A percentile compares a stretch with the other conserved stretches of the same genome.
Evolutionary conservation across 2,329 filamentous ascomycete species (phyloP).

Genomic region (Alternaria arbusti): DNA sequence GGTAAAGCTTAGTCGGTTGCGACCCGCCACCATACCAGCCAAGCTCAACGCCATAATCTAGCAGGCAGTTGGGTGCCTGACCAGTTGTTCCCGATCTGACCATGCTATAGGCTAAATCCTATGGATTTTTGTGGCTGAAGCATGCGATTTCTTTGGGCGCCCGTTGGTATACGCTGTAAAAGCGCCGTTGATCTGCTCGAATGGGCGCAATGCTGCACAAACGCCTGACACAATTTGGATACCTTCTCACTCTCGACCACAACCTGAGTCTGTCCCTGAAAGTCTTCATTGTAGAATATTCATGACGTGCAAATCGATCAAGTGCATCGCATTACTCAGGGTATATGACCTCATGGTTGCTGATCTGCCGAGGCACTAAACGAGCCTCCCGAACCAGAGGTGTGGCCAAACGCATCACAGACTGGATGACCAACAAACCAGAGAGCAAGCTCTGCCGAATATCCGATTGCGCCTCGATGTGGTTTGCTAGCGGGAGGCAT

Average conservation of each 20-base stretch:
- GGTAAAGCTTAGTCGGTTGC: background rate
- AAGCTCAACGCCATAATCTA: background rate
- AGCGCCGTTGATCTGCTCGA: slow-evolving; percentile 9
- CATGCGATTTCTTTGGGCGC: background rate
- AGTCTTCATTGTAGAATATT: background rate
- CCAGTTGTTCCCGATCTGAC: background rate
- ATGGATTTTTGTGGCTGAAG: background rate
- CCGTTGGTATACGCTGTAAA: background rate
- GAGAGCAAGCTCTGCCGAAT: slow-evolving; percentile 4
- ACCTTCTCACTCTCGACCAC: background rate
- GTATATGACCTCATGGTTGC: slow-evolving; percentile 15
- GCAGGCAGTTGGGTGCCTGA: background rate
- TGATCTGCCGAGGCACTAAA: slow-evolving; percentile 9
- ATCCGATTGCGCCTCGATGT: slow-evolving; percentile 16
- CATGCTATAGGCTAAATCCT: slow-evolving; percentile 1
- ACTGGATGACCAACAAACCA: slow-evolving; percentile 6
- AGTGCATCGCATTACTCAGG: background rate
- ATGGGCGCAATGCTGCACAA: background rate
- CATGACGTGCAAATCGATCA: slow-evolving; percentile 10
- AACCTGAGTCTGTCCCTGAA: background rate
- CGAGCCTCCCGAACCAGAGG: background rate
- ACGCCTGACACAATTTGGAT: background rate
- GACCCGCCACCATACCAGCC: slow-evolving; percentile 4
- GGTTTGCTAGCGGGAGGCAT: background rate
- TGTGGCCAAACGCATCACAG: slow-evolving; percentile 15